Evolutionary conservation across 371 early-diverging fungal genomes (phyloP), one percentile per base, ranked within the genome.

Genomic region (Entomophthora muscae): DNA sequence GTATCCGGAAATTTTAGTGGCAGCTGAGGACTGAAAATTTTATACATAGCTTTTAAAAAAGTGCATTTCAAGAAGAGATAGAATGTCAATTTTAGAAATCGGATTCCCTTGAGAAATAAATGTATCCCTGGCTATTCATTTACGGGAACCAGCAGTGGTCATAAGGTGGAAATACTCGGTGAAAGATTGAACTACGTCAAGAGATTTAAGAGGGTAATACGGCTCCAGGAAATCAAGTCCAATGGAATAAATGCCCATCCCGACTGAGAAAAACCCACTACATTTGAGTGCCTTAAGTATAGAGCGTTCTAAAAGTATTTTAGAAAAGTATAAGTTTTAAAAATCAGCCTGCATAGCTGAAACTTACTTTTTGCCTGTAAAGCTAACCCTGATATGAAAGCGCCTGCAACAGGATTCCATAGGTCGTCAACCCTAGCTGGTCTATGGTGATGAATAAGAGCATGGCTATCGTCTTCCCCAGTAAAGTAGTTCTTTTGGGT

Each of bases 181-280:
- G 42, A 42, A 17, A 42, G 17, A 42, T 10, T 42, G 42, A 17
- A 42, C 17, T 10, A 57, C n/a, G 31, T 61, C 61, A n/a, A 61
- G 31, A 61, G 21, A 32, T 61, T 61, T 61, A 1, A 61, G 27
- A 12, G 61, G 52, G 22, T 22, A 33, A n/a, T 33, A 33, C 3
- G 61, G 61, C 52, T 61, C 61, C 17, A 61, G 30, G n/a, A 23
- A 61, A n/a, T 61, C 61, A n/a, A 61, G 42, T 32, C 23, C 23
- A 28, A 61, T 17, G 22, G 33, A 23, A 24, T 61, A 61, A 3
- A 30, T 23, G 3, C 61, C 52, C 61, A 61, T 61, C 5, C 61
- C 61, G 13, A 61, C 10, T 3, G 33, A 21, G 27, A 61, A 61
- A 30, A 21, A 61, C 10, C 61, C 52, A 32, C 22, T 17, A 51